Evolutionary conservation across 768 basidiomycete species (phyloP).

Genomic region (Sporobolomyces roseus): DNA sequence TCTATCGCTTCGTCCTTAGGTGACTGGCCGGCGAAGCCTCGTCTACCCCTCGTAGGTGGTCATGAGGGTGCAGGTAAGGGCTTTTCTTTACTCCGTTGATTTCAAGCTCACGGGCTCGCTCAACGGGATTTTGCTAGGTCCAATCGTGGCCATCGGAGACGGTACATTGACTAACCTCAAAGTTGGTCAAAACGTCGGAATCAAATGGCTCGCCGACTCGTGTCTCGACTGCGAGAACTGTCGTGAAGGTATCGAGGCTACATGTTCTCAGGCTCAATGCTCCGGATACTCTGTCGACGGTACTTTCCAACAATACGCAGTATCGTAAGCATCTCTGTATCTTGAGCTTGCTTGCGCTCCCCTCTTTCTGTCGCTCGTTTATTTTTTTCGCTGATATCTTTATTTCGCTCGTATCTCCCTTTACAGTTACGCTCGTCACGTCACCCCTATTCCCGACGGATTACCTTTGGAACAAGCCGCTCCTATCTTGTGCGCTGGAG

Average conservation of each 20-base stretch:
- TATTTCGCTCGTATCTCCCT: too few relatives aligned
- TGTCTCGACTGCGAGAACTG: slow-evolving; percentile 44
- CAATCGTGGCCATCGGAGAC: slow-evolving; percentile 71
- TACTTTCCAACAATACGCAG: slow-evolving; percentile 46
- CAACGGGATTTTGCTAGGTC: too few relatives aligned
- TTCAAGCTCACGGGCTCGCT: too few relatives aligned
- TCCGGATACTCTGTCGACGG: slow-evolving; percentile 65
- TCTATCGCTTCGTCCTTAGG: background rate
- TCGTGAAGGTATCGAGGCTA: slow-evolving; percentile 38
- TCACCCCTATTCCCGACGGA: slow-evolving; percentile 73
- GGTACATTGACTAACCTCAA: slow-evolving; percentile 28
- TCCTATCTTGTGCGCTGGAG: slow-evolving; percentile 64
- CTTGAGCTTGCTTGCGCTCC: too few relatives aligned
- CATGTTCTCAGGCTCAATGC: slow-evolving; percentile 18
- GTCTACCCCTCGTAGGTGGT: slow-evolving; percentile 57
- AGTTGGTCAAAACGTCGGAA: slow-evolving; percentile 9
- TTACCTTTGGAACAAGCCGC: slow-evolving; percentile 58
- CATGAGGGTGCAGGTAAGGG: slow-evolving; percentile 76
- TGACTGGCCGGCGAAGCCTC: background rate
- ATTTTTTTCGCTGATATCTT: too few relatives aligned
- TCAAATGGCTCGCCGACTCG: slow-evolving; percentile 45
- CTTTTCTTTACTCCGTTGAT: too few relatives aligned
- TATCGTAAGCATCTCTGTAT: too few relatives aligned
- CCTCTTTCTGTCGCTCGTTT: too few relatives aligned
- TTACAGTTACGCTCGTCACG: slow-evolving; percentile 63